Percentiles rank a stretch among this genome's conserved stretches.
Conservation (phyloP, 2,329 filamentous ascomycete genomes). For the Pseudocercospora crystallina region DNA sequence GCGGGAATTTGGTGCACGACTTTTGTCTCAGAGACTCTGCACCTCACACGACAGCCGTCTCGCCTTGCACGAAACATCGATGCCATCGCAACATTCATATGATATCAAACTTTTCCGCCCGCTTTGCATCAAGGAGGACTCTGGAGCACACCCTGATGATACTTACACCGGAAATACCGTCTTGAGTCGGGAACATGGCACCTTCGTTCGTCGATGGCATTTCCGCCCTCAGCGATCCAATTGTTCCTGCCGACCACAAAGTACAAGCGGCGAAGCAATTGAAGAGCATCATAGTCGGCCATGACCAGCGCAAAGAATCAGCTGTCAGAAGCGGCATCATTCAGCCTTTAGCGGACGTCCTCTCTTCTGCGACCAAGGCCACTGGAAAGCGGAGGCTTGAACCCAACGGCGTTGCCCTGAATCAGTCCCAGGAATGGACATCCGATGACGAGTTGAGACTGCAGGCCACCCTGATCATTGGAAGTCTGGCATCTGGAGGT, state of each 20-base stretch:
- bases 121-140: no score
- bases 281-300: slow-evolving; percentile 88
- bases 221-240: slow-evolving; percentile 21
- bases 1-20: no score
- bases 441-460: slow-evolving; percentile 69
- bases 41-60: no score
- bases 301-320: slow-evolving; percentile 79
- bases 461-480: slow-evolving; percentile 80
- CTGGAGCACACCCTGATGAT: no score
- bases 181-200: no score
- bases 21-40: no score
- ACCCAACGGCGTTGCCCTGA: slow-evolving; percentile 45
- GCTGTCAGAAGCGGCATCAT: slow-evolving; percentile 72
- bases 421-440: slow-evolving; percentile 41
- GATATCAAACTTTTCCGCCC: no score
- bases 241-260: slow-evolving; percentile 38
- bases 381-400: slow-evolving; percentile 51
- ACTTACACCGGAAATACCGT: no score
- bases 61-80: no score
- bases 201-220: slow-evolving; percentile 9
- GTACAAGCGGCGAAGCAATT: slow-evolving; percentile 64
- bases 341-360: slow-evolving; percentile 57
- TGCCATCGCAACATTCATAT: no score
- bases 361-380: slow-evolving; percentile 47
- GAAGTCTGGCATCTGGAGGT: slow-evolving; percentile 85